These are phyloP conservation scores for Polymyxa betae DNA, from an alignment of 208 protist species.

Conservation along the genomic window DNA sequence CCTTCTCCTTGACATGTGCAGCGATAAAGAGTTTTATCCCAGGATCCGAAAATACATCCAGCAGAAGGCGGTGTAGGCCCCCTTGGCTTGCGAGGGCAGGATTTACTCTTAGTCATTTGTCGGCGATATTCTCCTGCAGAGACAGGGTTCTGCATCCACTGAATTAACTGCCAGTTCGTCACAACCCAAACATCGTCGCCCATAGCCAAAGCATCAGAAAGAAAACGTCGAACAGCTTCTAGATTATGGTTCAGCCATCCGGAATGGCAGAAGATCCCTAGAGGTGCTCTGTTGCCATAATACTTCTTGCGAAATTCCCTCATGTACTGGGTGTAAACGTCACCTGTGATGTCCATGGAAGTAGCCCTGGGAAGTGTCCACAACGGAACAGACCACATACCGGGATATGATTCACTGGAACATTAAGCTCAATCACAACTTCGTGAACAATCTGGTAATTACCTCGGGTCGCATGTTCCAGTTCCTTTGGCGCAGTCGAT, in stretches of 20 bases:
- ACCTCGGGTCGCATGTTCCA: not conserved
- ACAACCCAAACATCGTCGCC: constrained; percentile 44
- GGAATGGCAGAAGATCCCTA: constrained; percentile 28
- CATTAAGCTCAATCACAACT: not conserved
- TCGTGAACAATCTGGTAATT: not conserved
- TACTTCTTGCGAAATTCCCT: constrained; percentile 3
- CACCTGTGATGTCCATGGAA: constrained; percentile 7
- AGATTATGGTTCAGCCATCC: not conserved
- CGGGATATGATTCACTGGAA: constrained; percentile 33
- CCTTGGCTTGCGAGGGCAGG: not conserved
- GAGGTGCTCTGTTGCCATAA: constrained; percentile 9
- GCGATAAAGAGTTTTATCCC: not conserved
- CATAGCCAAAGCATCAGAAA: not conserved
- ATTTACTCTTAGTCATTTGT: not conserved
- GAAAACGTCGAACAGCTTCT: not conserved
- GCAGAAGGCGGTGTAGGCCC: not conserved
- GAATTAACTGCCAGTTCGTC: constrained; percentile 39
- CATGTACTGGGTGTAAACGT: constrained; percentile 7
- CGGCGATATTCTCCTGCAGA: constrained; percentile 3
- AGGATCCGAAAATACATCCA: not conserved
- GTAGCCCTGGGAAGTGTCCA: not conserved
- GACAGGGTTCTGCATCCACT: constrained; percentile 49
- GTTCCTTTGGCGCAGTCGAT: constrained; percentile 37
- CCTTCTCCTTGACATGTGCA: not conserved
- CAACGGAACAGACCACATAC: constrained; percentile 41